A percentile compares a stretch with the other conserved stretches of the same genome.
Conservation (phyloP, 2,329 filamentous ascomycete genomes). For the Trichophyton rubrum region DNA sequence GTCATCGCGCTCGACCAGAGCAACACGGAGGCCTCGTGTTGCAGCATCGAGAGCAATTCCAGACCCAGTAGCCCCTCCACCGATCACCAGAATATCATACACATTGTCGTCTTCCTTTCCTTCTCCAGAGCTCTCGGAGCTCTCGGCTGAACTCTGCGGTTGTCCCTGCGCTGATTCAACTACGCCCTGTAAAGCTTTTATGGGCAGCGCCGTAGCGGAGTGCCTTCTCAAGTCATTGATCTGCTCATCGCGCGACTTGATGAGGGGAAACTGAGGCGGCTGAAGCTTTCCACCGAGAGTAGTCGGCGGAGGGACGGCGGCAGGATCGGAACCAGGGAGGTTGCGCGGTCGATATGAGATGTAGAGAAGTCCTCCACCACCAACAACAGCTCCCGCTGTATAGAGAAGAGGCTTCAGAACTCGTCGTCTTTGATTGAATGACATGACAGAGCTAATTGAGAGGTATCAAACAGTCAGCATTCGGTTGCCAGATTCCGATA, state of each 20-base stretch:
- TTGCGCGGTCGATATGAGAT: slow-evolving; percentile 51
- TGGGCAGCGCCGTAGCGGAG: slow-evolving; percentile 1
- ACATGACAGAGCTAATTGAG: slow-evolving; percentile 19
- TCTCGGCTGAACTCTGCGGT: background rate
- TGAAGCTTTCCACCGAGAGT: slow-evolving; percentile 48
- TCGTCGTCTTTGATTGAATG: slow-evolving; percentile 33
- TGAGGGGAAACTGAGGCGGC: slow-evolving; percentile 40
- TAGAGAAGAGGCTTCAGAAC: slow-evolving; percentile 48
- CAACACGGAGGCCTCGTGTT: slow-evolving; percentile 66
- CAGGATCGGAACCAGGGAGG: slow-evolving; percentile 50
- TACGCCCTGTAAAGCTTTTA: background rate
- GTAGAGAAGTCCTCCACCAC: slow-evolving; percentile 47
- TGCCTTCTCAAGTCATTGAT: slow-evolving; percentile 36
- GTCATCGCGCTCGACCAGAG: slow-evolving; percentile 70
- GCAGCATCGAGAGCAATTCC: slow-evolving; percentile 72
- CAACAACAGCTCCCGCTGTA: slow-evolving; percentile 42
- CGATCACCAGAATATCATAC: slow-evolving; percentile 69
- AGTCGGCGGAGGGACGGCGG: slow-evolving; percentile 50
- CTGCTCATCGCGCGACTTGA: slow-evolving; percentile 40
- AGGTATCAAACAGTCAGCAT: background rate
- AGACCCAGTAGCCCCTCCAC: slow-evolving; percentile 65
- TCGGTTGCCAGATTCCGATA: background rate
- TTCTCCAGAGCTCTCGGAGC: background rate
- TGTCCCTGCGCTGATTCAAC: too few species aligned
- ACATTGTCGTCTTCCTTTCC: slow-evolving; percentile 30